Conservation (phyloP, 768 basidiomycete genomes). For the Tephrocybe sp. region DNA sequence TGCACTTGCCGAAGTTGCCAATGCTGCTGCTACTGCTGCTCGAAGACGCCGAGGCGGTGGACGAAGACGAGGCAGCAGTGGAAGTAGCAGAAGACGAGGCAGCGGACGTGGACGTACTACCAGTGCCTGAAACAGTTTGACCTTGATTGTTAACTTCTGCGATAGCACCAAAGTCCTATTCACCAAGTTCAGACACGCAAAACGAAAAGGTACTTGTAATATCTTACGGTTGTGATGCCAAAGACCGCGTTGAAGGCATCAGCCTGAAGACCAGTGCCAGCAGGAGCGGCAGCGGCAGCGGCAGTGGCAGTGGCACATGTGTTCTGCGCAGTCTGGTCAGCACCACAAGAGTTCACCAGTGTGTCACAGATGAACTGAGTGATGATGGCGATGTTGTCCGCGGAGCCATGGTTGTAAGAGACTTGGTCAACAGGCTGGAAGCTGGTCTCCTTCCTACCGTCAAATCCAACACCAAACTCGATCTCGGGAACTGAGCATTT, state of each 20-base stretch:
- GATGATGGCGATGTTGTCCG: conserved; percentile 56
- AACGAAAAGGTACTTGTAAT: background rate
- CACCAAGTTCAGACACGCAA: background rate
- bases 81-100: conserved; percentile 14
- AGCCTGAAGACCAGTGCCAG: conserved; percentile 52
- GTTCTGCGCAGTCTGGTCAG: conserved; percentile 51
- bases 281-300: conserved; percentile 39
- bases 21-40: conserved; percentile 22
- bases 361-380: conserved; percentile 56
- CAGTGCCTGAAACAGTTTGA: conserved; percentile 29
- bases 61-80: conserved; percentile 16
- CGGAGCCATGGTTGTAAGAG: conserved; percentile 55
- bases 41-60: conserved; percentile 22
- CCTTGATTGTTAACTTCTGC: conserved; percentile 41
- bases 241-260: conserved; percentile 51
- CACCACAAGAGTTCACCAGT: conserved; percentile 51
- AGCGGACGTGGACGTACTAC: conserved; percentile 16
- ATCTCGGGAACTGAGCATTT: conserved; percentile 58
- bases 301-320: conserved; percentile 43
- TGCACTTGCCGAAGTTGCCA: conserved; percentile 52
- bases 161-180: conserved; percentile 39
- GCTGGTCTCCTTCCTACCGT: conserved; percentile 56
- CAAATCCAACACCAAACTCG: conserved; percentile 58
- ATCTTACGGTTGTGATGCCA: conserved; percentile 37
- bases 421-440: conserved; percentile 54